Evolutionary conservation across 106 monocot species (phyloP).

Genomic region (Cymbidium sinense): DNA sequence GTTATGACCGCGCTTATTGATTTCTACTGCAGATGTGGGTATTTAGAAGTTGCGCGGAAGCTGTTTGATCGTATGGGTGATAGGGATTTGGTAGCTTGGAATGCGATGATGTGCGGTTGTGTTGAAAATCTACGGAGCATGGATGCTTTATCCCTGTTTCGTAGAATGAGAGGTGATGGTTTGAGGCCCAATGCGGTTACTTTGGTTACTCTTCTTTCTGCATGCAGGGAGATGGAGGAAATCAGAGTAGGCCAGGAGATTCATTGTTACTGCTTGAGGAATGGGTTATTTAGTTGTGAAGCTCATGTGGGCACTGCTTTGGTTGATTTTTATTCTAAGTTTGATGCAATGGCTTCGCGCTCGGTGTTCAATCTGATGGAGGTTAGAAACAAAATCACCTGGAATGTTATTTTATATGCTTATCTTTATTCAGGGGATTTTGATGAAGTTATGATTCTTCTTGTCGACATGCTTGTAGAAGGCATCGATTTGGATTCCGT

Average conservation of each 20-base stretch:
- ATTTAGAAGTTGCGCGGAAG: not conserved
- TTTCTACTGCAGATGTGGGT: constrained; percentile 27
- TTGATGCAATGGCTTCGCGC: constrained; percentile 17
- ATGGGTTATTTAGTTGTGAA: constrained; percentile 14
- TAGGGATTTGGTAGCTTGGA: constrained; percentile 18
- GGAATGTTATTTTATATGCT: constrained; percentile 48
- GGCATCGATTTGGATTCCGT: constrained; percentile 19
- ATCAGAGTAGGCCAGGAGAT: constrained; percentile 12
- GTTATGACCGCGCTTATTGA: constrained; percentile 21
- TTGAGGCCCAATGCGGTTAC: constrained; percentile 17
- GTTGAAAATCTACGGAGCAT: constrained; percentile 9
- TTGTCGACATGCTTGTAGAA: constrained; percentile 34
- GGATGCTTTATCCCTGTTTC: constrained; percentile 15
- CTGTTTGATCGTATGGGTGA: constrained; percentile 14
- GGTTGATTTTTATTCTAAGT: constrained; percentile 26
- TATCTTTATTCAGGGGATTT: constrained; percentile 1
- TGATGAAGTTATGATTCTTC: constrained; percentile 23
- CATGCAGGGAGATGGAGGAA: constrained; percentile 13
- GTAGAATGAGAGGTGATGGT: constrained; percentile 14
- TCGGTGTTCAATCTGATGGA: constrained; percentile 42
- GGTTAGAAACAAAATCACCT: constrained; percentile 40
- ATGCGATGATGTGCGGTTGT: constrained; percentile 11
- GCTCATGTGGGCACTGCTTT: constrained; percentile 23
- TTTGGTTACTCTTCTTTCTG: constrained; percentile 18
- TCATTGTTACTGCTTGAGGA: constrained; percentile 29